Percentiles rank a stretch among this genome's conserved stretches.
phyloP scores from a whole-genome alignment of 768 basidiomycete species.

The Daedaleopsis sinensis region DNA sequence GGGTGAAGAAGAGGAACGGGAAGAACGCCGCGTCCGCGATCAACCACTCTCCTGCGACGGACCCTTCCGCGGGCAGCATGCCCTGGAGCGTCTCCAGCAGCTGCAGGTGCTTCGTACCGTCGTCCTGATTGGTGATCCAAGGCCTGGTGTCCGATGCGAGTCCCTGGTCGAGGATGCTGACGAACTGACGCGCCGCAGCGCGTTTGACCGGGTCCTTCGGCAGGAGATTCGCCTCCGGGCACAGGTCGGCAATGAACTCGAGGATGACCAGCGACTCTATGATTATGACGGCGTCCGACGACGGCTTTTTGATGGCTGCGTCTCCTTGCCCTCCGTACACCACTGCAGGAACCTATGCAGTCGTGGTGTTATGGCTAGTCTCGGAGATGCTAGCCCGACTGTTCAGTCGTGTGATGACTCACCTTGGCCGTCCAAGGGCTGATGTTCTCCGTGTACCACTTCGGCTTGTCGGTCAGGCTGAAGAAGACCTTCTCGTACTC shows the following conservation, averaged over 20 bases:
- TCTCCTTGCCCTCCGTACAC: constrained; percentile 56
- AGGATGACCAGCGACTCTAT: constrained; percentile 66
- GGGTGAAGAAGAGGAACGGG: neutral
- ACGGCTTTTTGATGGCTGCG: constrained; percentile 55
- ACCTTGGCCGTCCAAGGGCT: constrained; percentile 3
- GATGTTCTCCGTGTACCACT: constrained; percentile 5
- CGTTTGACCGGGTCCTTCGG: constrained; percentile 57
- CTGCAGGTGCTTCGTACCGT: constrained; percentile 43
- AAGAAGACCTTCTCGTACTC: neutral
- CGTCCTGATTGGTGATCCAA: constrained; percentile 34
- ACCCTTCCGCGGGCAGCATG: constrained; percentile 49
- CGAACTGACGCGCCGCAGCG: constrained; percentile 63
- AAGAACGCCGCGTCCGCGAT: constrained; percentile 58
- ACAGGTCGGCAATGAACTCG: constrained; percentile 67
- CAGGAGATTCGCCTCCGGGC: constrained; percentile 48
- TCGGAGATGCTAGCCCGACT: no score
- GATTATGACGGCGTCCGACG: constrained; percentile 59
- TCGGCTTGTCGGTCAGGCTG: constrained; percentile 3
- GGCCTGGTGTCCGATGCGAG: constrained; percentile 40
- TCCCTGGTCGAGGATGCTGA: constrained; percentile 52
- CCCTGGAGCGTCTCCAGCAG: constrained; percentile 49
- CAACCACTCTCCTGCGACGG: constrained; percentile 48
- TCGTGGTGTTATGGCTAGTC: neutral
- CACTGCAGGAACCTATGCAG: constrained; percentile 54
- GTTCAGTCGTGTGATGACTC: neutral